phyloP scores from a whole-genome alignment of 1,284 basidiomycete genomes.

The Paramarasmius palmivorus region DNA sequence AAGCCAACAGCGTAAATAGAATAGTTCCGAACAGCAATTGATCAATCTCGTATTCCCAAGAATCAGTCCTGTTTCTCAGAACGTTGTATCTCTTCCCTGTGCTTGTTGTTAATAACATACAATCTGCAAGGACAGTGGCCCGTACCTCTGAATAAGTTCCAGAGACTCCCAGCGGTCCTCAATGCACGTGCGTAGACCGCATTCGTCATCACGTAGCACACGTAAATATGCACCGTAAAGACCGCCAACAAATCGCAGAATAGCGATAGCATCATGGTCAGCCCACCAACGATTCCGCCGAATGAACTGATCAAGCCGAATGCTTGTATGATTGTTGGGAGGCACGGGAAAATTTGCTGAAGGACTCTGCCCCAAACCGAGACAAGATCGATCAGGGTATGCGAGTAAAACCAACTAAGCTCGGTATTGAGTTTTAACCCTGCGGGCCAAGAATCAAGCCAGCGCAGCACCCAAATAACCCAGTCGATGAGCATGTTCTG shows the following conservation, averaged over 20 bases:
- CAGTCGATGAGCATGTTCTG: conserved; percentile 48
- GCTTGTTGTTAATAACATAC: conserved; percentile 3
- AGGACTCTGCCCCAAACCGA: conserved; percentile 64
- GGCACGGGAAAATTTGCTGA: conserved; percentile 35
- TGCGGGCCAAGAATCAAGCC: conserved; percentile 95
- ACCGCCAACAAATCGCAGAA: conserved; percentile 67
- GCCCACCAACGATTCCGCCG: conserved; percentile 63
- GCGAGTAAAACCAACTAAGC: conserved; percentile 80
- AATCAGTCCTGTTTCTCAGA: conserved; percentile 81
- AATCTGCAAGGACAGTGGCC: conserved; percentile 4
- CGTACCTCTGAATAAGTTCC: conserved; percentile 93
- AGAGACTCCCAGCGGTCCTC: conserved; percentile 67
- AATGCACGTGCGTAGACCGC: conserved; percentile 68
- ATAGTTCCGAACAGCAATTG: conserved; percentile 94
- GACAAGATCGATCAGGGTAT: conserved; percentile 65
- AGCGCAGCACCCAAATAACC: conserved; percentile 61
- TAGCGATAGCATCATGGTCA: conserved; percentile 71
- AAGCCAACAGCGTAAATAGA: conserved; percentile 89
- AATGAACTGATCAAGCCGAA: conserved; percentile 54
- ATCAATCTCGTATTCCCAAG: conserved; percentile 91
- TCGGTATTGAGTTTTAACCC: conserved; percentile 97
- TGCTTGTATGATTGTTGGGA: conserved; percentile 47
- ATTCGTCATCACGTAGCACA: conserved; percentile 71
- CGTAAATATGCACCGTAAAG: conserved; percentile 73
- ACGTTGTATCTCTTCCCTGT: conserved; percentile 87